A percentile compares a stretch with the other conserved stretches of the same genome.
phyloP scores from a whole-genome alignment of 176 grass and related monocot genomes.

The Aegilops bicornis region DNA sequence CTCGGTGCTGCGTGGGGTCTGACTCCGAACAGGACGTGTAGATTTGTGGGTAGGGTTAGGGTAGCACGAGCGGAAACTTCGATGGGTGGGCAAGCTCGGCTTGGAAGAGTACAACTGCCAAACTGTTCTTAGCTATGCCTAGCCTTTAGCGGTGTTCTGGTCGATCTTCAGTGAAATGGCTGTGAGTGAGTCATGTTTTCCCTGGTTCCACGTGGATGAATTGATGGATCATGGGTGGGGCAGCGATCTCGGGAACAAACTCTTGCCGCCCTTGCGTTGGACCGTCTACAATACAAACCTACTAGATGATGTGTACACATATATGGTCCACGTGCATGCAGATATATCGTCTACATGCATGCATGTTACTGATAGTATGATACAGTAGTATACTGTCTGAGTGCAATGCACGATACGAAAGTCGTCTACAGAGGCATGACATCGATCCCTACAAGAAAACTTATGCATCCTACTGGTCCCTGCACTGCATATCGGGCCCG shows the following conservation, averaged over 20 bases:
- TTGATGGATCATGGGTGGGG: neutral
- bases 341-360: neutral
- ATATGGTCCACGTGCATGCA: neutral
- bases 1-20: constrained; percentile 47
- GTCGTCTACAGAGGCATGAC: neutral
- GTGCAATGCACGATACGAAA: neutral
- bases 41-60: neutral
- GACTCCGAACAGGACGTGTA: constrained; percentile 26
- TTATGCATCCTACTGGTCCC: neutral
- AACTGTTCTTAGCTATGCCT: neutral
- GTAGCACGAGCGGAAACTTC: neutral
- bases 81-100: neutral
- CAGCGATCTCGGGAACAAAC: neutral
- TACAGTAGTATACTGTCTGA: neutral
- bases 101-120: no score
- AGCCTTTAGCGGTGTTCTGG: neutral
- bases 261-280: no score
- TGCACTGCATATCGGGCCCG: neutral
- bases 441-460: neutral
- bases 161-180: neutral
- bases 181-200: neutral
- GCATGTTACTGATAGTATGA: neutral
- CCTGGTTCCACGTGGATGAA: neutral
- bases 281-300: neutral
- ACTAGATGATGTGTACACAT: neutral